These are phyloP conservation scores for Neurospora cerealis DNA, from an alignment of 495 filamentous ascomycete genomes.

Conservation along the genomic window DNA sequence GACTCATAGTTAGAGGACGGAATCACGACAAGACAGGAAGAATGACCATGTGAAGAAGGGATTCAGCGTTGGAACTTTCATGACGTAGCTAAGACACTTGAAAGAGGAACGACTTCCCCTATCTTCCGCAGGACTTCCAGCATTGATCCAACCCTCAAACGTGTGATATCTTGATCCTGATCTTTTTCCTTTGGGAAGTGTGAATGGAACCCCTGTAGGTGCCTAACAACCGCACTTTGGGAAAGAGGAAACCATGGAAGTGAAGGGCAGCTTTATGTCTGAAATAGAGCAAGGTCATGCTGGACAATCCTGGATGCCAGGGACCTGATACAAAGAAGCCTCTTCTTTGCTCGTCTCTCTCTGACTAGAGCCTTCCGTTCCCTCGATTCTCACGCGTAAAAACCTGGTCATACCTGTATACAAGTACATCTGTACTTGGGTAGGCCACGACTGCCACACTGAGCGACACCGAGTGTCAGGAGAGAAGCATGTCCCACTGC, in stretches of 20 bases:
- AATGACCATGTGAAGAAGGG: background rate
- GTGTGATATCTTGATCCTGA: background rate
- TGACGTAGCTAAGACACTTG: too few species aligned
- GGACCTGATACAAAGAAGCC: background rate
- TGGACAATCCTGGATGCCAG: background rate
- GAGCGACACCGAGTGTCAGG: too few species aligned
- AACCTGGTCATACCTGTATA: background rate
- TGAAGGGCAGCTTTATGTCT: background rate
- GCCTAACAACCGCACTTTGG: background rate
- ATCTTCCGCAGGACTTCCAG: background rate
- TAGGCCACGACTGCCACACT: background rate
- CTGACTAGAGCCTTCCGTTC: background rate
- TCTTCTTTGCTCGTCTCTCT: background rate
- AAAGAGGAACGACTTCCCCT: background rate
- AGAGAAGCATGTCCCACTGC: too few species aligned
- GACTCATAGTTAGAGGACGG: background rate
- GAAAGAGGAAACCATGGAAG: too few species aligned
- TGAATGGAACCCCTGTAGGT: too few species aligned
- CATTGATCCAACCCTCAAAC: background rate
- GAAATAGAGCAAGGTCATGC: accelerated
- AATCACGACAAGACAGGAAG: background rate
- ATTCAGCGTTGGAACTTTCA: background rate
- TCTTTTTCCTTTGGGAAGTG: background rate
- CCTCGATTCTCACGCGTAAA: background rate
- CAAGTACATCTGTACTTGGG: background rate